Evolutionary conservation across 139 green algal genomes (phyloP).

Genomic region (Haematococcus lacustris): DNA sequence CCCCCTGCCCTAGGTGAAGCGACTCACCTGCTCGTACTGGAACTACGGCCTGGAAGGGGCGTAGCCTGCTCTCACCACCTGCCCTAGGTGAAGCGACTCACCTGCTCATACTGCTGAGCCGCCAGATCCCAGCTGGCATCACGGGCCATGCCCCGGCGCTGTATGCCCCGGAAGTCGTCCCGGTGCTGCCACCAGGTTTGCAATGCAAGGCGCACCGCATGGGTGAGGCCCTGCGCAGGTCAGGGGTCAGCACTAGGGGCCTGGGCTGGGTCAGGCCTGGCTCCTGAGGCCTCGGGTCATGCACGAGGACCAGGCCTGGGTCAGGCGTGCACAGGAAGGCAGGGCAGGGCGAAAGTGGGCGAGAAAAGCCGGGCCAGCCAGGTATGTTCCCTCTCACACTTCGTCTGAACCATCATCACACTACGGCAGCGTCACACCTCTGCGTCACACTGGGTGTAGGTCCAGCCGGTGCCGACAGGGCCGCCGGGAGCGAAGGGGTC

Average conservation of each 20-base stretch:
- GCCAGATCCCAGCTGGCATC: slow-evolving; percentile 42
- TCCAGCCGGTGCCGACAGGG: slow-evolving; percentile 54
- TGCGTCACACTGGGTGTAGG: slow-evolving; percentile 48
- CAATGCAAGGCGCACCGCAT: slow-evolving; percentile 38
- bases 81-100: too few relatives aligned
- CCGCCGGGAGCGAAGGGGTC: slow-evolving; percentile 32
- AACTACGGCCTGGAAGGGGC: too few relatives aligned
- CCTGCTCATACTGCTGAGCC: slow-evolving; percentile 71
- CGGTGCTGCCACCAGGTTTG: slow-evolving; percentile 45
- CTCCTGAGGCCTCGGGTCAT: too few relatives aligned
- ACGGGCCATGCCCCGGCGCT: slow-evolving; percentile 62
- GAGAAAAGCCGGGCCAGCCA: too few relatives aligned
- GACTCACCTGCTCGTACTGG: too few relatives aligned
- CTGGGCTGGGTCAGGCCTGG: too few relatives aligned
- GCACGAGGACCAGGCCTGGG: too few relatives aligned
- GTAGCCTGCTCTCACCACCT: too few relatives aligned
- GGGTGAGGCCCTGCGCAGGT: slow-evolving; percentile 52
- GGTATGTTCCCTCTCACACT: not conserved
- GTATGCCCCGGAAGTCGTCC: slow-evolving; percentile 37
- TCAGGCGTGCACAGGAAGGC: too few relatives aligned
- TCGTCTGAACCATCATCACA: not conserved
- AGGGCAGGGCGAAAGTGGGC: too few relatives aligned
- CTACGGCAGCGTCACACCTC: not conserved
- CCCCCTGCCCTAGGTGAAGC: too few relatives aligned
- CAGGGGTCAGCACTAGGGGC: too few relatives aligned